These are phyloP conservation scores for Nematocida homosporus DNA, from an alignment of 371 early-diverging fungal genomes.

Conservation along the genomic window DNA sequence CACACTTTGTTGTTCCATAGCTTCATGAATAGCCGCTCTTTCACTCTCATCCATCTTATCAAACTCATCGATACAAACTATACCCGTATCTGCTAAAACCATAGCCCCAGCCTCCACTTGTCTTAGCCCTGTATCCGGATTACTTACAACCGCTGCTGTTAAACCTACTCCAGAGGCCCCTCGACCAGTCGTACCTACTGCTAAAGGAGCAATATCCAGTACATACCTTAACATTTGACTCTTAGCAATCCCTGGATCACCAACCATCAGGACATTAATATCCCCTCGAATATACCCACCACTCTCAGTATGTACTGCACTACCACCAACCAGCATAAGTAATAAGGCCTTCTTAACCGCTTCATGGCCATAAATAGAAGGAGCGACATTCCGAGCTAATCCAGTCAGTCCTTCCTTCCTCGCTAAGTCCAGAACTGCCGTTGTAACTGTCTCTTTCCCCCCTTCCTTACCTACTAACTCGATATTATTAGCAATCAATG, in stretches of 20 bases:
- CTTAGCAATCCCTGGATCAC: conserved; percentile 93
- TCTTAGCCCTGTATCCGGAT: conserved; percentile 73
- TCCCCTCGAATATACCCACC: conserved; percentile 68
- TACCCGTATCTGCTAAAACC: conserved; percentile 94
- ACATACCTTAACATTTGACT: conserved; percentile 82
- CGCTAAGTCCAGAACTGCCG: not conserved
- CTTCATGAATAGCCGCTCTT: conserved; percentile 98
- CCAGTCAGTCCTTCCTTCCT: conserved; percentile 9
- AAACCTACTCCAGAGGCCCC: conserved; percentile 93
- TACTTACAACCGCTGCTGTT: conserved; percentile 83
- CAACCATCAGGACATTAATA: conserved; percentile 87
- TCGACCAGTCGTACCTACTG: conserved; percentile 86
- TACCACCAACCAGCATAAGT: conserved; percentile 84
- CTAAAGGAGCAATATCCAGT: conserved; percentile 79
- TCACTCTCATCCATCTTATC: conserved; percentile 98
- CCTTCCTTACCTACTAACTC: conserved; percentile 62
- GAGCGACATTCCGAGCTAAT: conserved; percentile 75
- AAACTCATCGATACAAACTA: conserved; percentile 99
- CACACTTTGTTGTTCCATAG: conserved; percentile 99
- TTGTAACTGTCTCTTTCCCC: not conserved
- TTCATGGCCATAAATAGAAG: conserved; percentile 90
- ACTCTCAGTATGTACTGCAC: conserved; percentile 64
- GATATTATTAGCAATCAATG: conserved; percentile 82
- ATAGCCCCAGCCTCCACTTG: conserved; percentile 96
- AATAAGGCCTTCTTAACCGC: conserved; percentile 89